Evolutionary conservation across 306 rosid genomes (phyloP).

Genomic region (Aeschynomene evenia): DNA sequence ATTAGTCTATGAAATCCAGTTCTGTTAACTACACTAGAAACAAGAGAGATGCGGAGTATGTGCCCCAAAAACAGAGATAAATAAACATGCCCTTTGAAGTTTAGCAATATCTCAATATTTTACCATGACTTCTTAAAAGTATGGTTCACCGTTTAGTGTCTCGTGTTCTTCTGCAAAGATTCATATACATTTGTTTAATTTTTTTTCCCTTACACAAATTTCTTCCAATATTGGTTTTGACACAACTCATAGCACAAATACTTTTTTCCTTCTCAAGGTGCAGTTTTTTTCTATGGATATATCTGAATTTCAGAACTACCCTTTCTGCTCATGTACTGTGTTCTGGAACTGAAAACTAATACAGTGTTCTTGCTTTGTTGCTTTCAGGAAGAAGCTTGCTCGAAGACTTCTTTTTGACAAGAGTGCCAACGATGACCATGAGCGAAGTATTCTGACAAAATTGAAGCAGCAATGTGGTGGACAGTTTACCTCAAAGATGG

Average conservation of each 20-base stretch:
- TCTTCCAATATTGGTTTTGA: neutral
- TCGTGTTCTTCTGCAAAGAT: neutral
- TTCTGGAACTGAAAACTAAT: slow-evolving; percentile 24
- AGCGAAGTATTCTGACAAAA: slow-evolving; percentile 77
- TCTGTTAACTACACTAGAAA: too few species aligned
- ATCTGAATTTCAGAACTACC: neutral
- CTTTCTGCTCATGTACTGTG: neutral
- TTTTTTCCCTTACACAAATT: neutral
- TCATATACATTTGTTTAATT: neutral
- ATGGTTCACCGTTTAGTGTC: neutral
- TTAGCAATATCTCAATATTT: slow-evolving; percentile 1
- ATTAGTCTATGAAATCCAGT: too few species aligned
- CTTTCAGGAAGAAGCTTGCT: slow-evolving; percentile 89
- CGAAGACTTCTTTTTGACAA: slow-evolving; percentile 91
- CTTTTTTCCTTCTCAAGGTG: neutral
- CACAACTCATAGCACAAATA: too few species aligned
- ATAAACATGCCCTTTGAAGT: neutral
- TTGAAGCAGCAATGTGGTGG: slow-evolving; percentile 95
- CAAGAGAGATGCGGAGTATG: too few species aligned
- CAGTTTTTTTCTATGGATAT: slow-evolving; percentile 24
- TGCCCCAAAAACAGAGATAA: too few species aligned
- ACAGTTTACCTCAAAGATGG: slow-evolving; percentile 97
- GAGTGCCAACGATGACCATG: slow-evolving; percentile 94
- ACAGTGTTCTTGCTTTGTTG: slow-evolving; percentile 19
- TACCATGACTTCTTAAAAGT: slow-evolving; percentile 1